Evolutionary conservation across 139 green algal species (phyloP).

Genomic region (Coccomyxa sp.): DNA sequence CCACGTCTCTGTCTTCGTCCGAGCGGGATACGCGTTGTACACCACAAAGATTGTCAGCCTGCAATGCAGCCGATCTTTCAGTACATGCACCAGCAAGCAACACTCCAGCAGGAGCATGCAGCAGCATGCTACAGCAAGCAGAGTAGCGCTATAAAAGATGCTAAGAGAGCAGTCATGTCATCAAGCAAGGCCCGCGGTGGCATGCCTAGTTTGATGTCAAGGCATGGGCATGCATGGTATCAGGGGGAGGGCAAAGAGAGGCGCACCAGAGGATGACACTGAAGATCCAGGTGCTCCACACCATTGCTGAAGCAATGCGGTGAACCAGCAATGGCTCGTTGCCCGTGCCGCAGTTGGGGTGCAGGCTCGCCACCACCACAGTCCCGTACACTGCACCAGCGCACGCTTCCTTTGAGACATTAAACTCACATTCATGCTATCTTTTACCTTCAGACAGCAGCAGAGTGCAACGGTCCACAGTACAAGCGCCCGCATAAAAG

Average conservation of each 20-base stretch:
- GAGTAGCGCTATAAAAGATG: not conserved
- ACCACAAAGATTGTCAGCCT: constrained; percentile 28
- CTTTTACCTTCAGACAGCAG: not conserved
- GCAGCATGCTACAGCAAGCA: not conserved
- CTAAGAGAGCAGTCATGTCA: not conserved
- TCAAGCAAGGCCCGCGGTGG: not conserved
- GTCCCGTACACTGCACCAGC: constrained; percentile 30
- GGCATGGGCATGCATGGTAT: not conserved
- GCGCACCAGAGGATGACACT: constrained; percentile 13
- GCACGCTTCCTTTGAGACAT: not conserved
- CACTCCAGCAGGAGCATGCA: not conserved
- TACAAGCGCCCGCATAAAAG: too few relatives aligned
- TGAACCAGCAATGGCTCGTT: not conserved
- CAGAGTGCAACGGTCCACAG: not conserved
- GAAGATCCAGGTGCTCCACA: constrained; percentile 28
- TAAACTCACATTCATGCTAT: not conserved
- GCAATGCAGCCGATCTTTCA: not conserved
- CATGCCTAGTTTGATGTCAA: not conserved
- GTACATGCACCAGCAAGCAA: not conserved
- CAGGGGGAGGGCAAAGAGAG: not conserved
- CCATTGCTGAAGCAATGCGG: constrained; percentile 20
- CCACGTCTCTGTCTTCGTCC: constrained; percentile 22
- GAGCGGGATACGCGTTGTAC: constrained; percentile 39
- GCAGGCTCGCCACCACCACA: constrained; percentile 3
- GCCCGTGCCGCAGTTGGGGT: constrained; percentile 22